Evolutionary conservation across 331 rosid species (phyloP).

Genomic region (Acacia concinna): DNA sequence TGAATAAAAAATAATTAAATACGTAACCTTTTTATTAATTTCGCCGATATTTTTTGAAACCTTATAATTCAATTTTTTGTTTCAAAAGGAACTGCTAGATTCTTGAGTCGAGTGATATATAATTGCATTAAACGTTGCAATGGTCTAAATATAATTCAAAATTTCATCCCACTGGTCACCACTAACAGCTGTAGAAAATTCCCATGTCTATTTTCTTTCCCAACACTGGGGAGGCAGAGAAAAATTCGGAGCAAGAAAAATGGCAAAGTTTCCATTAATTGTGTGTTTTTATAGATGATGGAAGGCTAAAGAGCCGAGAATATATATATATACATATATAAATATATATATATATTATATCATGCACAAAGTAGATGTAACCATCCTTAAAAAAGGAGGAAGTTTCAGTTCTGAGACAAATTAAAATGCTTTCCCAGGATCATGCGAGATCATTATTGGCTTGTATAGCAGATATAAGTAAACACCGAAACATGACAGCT

Average conservation of each 20-base stretch:
- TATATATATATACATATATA: not conserved
- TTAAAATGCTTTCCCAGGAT: slow-evolving; percentile 10
- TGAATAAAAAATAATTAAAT: not conserved
- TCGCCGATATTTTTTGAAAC: not conserved
- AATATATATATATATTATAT: not conserved
- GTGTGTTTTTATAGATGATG: not conserved
- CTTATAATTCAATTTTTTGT: not conserved
- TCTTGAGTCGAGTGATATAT: not conserved
- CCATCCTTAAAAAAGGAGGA: slow-evolving; percentile 18
- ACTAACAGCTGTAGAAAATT: not conserved
- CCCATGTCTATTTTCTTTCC: not conserved
- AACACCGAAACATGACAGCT: not conserved
- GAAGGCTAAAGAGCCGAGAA: slow-evolving; percentile 17
- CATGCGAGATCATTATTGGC: not conserved
- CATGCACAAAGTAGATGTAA: slow-evolving; percentile 15
- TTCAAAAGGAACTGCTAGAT: not conserved
- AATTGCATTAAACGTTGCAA: not conserved
- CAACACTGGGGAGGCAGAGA: not conserved
- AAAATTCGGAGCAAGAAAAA: slow-evolving; percentile 22
- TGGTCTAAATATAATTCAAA: not conserved
- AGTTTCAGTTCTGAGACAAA: not conserved
- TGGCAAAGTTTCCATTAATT: not conserved
- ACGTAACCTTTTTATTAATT: not conserved
- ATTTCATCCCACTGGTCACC: not conserved
- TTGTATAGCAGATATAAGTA: not conserved